These are phyloP conservation scores for Rhododendron henanense DNA, from an alignment of 148 eudicot species.

Conservation along the genomic window DNA sequence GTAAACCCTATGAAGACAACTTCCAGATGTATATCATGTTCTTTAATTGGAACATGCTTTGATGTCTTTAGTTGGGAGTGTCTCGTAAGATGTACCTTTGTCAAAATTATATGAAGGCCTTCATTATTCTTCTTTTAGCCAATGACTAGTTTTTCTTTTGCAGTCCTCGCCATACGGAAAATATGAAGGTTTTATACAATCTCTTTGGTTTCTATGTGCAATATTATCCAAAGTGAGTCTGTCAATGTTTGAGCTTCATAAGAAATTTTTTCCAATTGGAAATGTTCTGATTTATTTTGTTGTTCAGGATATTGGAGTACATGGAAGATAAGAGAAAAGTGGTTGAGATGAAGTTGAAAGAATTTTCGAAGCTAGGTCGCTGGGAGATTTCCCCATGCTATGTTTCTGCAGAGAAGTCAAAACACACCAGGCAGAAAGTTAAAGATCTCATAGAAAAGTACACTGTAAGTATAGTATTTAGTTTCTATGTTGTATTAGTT, in stretches of 20 bases:
- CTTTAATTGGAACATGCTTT: not conserved
- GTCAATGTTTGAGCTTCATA: not conserved
- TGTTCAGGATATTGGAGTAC: constrained; percentile 56
- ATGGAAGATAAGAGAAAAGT: constrained; percentile 47
- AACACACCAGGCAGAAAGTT: constrained; percentile 66
- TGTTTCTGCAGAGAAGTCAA: constrained; percentile 56
- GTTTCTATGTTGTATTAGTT: not conserved
- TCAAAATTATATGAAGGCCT: not conserved
- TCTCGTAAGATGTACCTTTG: not conserved
- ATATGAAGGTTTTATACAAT: constrained; percentile 65
- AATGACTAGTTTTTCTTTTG: constrained; percentile 16
- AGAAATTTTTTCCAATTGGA: not conserved
- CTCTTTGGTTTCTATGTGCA: constrained; percentile 64
- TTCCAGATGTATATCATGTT: not conserved
- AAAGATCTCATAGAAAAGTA: constrained; percentile 69
- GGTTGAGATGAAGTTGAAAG: constrained; percentile 59
- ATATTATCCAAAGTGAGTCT: constrained; percentile 68
- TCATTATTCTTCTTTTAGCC: not conserved
- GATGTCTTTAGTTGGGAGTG: not conserved
- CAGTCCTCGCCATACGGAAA: constrained; percentile 59
- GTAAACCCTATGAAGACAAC: not conserved
- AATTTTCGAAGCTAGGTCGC: constrained; percentile 51
- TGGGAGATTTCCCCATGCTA: constrained; percentile 65
- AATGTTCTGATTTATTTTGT: not conserved
- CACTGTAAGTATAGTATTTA: constrained; percentile 50